Evolutionary conservation across 176 grass and related monocot species (phyloP).

Genomic region (Thalia dealbata): DNA sequence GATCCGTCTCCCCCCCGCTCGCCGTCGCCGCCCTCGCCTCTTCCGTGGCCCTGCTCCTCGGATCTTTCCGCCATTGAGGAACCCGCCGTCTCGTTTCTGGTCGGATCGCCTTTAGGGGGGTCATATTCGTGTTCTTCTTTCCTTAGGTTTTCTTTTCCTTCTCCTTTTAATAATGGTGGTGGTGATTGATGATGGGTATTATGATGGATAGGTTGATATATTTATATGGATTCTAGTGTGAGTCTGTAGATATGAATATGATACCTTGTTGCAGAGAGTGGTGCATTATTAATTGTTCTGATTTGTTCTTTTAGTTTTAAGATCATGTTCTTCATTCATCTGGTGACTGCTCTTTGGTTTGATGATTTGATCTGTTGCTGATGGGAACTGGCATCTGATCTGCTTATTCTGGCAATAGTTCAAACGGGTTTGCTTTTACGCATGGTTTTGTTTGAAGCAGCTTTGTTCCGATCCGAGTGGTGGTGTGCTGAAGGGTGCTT

Average conservation of each 20-base stretch:
- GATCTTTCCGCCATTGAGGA: constrained; percentile 34
- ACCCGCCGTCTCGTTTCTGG: not conserved
- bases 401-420: no score
- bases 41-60: constrained; percentile 46
- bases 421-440: no score
- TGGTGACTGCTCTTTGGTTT: not conserved
- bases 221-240: not conserved
- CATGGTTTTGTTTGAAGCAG: no score
- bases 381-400: no score
- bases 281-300: not conserved
- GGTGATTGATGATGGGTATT: not conserved
- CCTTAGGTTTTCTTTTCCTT: not conserved
- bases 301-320: not conserved
- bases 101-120: not conserved
- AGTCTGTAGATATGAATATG: not conserved
- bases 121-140: not conserved
- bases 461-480: no score
- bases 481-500: no score
- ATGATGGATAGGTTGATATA: not conserved
- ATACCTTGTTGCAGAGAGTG: not conserved
- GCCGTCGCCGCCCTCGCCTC: constrained; percentile 44
- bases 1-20: constrained; percentile 26
- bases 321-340: not conserved
- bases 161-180: not conserved
- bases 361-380: not conserved